Evolutionary conservation across 2,329 filamentous ascomycete genomes (phyloP), one percentile per base, ranked within the genome.

Genomic region (Talaromyces sp.): DNA sequence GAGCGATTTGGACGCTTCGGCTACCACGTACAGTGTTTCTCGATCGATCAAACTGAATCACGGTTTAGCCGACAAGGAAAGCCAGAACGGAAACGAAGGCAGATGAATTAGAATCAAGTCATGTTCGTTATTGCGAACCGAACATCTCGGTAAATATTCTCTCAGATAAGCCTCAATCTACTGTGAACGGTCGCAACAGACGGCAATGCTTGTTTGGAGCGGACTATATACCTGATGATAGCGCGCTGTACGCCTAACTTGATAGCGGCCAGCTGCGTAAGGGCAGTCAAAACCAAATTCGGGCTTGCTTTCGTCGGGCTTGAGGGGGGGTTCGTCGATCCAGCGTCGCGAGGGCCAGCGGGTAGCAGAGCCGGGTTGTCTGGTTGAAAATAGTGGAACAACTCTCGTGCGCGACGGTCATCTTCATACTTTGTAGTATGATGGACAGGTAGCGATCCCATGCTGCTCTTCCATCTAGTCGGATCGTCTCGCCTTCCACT

Each of bases 21-120:
- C 79, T 41, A 82, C 72, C 39, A 82, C 77, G 66, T 82, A 82
- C 54, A 81, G 78, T 37, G 73, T 78, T 19, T 77, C 72, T 9
- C 74, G 71, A 68, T 81, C 80, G 65, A 83, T 81, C 60, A 82
- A 68, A 62, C 75, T 80, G 62, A 8, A 33, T 33, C 47, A 50
- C 47, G 47, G 13, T 50, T 50, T 50, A 50, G 47, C 47, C 47
- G 11, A 22, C 45, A 13, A 3, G 22, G 22, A 37, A 31, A 3
- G 27, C 35, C 10, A 27, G 27, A 16, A 62, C 14, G 31, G 2
- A 7, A 24, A 48, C 41, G 16, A 43, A 16, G 22, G 43, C 41
- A 22, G 24, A 48, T 16, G 27, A 50, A 27, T 39, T 3, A 14
- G 16, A 43, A 43, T 50, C 47, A 50, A 50, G 47, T 50, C 47